Conservation (phyloP, 176 grass and related monocot species). For the Musa itinerans region DNA sequence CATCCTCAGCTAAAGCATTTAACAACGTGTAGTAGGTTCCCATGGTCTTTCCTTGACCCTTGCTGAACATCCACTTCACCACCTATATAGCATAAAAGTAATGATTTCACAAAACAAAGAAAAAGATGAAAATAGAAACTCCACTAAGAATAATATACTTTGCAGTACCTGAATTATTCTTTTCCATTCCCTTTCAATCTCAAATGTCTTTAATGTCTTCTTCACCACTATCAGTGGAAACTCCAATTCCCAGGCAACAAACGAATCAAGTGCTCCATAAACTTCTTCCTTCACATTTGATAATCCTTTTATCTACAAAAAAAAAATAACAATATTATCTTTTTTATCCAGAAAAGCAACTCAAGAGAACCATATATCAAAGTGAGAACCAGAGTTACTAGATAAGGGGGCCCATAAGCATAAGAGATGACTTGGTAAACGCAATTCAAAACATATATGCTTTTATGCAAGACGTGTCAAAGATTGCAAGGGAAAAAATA, state of each 20-base stretch:
- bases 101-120: background rate
- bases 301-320: slow-evolving; percentile 58
- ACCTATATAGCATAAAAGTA: slow-evolving; percentile 38
- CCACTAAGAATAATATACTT: background rate
- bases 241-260: slow-evolving; percentile 95
- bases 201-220: slow-evolving; percentile 80
- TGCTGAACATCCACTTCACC: slow-evolving; percentile 97
- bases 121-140: background rate
- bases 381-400: too few relatives aligned
- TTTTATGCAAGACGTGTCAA: too few relatives aligned
- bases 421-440: too few relatives aligned
- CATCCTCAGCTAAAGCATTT: slow-evolving; percentile 82
- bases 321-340: too few relatives aligned
- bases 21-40: slow-evolving; percentile 84
- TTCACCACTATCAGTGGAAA: slow-evolving; percentile 95
- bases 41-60: slow-evolving; percentile 99
- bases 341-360: too few relatives aligned
- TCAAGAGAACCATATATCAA: too few relatives aligned
- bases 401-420: too few relatives aligned
- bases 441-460: too few relatives aligned
- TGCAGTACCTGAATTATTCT: slow-evolving; percentile 76
- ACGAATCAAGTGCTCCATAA: slow-evolving; percentile 91
- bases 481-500: too few relatives aligned
- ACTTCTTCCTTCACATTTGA: slow-evolving; percentile 98
- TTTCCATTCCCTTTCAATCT: slow-evolving; percentile 93